Base-by-base conservation (phyloP, 1,139 yeast genomes). In the Saccharomyces pastorianus region DNA sequence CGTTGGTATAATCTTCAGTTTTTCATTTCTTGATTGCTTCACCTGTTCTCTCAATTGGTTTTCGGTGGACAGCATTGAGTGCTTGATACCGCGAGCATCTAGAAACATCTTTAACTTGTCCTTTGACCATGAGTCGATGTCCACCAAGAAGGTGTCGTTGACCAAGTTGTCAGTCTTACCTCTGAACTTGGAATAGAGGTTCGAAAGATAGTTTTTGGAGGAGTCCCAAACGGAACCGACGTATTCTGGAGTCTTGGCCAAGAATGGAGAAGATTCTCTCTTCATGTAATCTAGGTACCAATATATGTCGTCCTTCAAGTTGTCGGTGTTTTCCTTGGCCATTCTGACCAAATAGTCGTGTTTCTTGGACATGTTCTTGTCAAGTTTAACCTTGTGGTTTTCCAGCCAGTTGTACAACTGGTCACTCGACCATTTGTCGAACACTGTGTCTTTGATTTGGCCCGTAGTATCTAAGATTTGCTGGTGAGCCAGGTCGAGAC, bases 101-200 rank as follows among this genome's bases (percentile, higher is more conserved):
- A 83, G 71, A 64, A 78, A 83, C 32, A 76, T 73, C 63, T 73
- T 75, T 57, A 83, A 73, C 53, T 80, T 73, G 29, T 72, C 76
- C 60, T 76, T 76, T 28, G 79, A 70, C 82, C 82, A 78, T 28
- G 66, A 66, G 50, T 77, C 78, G 50, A 78, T 68, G 31, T 77
- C 79, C 50, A 75, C 65, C 55, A 76, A 65, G 58, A 78, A 77
- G 1, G 80, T 75, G 57, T 76, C 78, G 63, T 76, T 76, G 62
- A 76, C 67, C 11, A 72, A 60, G 50, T 75, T 68, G 51, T 67
- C 73, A 31, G 64, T 61, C 38, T 63, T 54, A n/a, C 64, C 61
- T 34, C 55, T 55, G 46, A 53, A 32, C 50, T 51, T 47, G 51
- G 50, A 23, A 20, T 3, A 20, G 23, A 20, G 23, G 23, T 56